Percentiles rank a stretch among this genome's conserved stretches.
These are phyloP conservation scores for Saccharomyces hybrid DNA, from an alignment of 1,139 yeast genomes.

Conservation along the genomic window DNA sequence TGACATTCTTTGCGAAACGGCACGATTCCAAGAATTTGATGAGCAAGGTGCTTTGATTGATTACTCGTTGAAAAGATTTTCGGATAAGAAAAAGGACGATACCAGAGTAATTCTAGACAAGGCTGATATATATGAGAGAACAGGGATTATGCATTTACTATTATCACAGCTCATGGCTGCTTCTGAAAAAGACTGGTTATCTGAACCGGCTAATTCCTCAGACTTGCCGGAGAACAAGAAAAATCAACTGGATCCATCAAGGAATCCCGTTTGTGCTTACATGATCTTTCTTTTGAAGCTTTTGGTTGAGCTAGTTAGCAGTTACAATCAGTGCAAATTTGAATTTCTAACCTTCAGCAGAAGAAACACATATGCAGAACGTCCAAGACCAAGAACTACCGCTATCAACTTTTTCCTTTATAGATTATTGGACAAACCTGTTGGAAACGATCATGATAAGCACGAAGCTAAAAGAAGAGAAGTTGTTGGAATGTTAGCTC, in stretches of 20 bases:
- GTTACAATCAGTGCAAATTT: slow-evolving; percentile 73
- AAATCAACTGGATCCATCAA: slow-evolving; percentile 33
- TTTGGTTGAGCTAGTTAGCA: slow-evolving; percentile 62
- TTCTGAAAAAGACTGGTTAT: slow-evolving; percentile 44
- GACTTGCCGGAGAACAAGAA: slow-evolving; percentile 25
- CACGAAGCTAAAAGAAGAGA: slow-evolving; percentile 32
- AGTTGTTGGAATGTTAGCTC: slow-evolving; percentile 33
- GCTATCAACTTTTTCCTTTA: slow-evolving; percentile 71
- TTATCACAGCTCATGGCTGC: slow-evolving; percentile 57
- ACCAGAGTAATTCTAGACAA: slow-evolving; percentile 30
- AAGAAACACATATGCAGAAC: slow-evolving; percentile 37
- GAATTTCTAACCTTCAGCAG: slow-evolving; percentile 76
- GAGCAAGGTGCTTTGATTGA: slow-evolving; percentile 31
- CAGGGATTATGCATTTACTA: slow-evolving; percentile 57
- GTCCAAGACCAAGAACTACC: slow-evolving; percentile 59
- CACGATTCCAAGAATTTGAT: slow-evolving; percentile 43
- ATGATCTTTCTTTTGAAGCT: slow-evolving; percentile 61
- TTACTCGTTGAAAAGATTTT: slow-evolving; percentile 23
- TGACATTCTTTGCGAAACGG: slow-evolving; percentile 44
- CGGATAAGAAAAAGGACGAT: slow-evolving; percentile 33
- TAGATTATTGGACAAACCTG: slow-evolving; percentile 57
- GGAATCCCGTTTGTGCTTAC: slow-evolving; percentile 49
- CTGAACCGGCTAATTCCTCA: slow-evolving; percentile 29
- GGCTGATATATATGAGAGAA: slow-evolving; percentile 25
- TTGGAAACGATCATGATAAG: slow-evolving; percentile 33